Conservation (phyloP, 768 basidiomycete genomes). For the Termitomyces sp. region DNA sequence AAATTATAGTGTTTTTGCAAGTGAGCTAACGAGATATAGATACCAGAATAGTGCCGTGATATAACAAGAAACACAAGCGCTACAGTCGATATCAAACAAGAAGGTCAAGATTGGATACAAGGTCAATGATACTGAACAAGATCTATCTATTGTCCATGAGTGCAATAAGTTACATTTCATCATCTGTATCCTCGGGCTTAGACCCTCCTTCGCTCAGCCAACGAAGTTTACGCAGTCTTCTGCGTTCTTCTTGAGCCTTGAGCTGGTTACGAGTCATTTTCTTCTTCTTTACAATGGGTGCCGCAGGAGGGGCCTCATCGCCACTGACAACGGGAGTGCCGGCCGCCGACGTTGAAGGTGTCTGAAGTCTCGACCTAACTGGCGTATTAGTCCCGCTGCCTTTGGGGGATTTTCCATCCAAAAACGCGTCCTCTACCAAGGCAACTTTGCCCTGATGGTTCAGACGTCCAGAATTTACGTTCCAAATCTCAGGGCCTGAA, state of each 20-base stretch:
- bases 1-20: too few species aligned
- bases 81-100: too few species aligned
- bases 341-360: conserved; percentile 60
- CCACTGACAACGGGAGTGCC: conserved; percentile 79
- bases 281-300: conserved; percentile 58
- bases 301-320: conserved; percentile 47
- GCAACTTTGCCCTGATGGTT: conserved; percentile 86
- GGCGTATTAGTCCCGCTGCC: conserved; percentile 73
- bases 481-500: conserved; percentile 89
- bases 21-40: too few species aligned
- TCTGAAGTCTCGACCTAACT: conserved; percentile 60
- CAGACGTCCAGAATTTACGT: conserved; percentile 81
- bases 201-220: conserved; percentile 84
- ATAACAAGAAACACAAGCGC: too few species aligned
- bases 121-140: not conserved
- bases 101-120: too few species aligned
- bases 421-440: conserved; percentile 79
- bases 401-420: conserved; percentile 61
- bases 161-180: conserved; percentile 27
- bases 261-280: conserved; percentile 85
- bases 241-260: conserved; percentile 85
- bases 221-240: conserved; percentile 68
- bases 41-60: too few species aligned
- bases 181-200: conserved; percentile 80
- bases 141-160: not conserved